Evolutionary conservation across 1,284 basidiomycete genomes (phyloP).

Genomic region (Pseudozyma pruni): DNA sequence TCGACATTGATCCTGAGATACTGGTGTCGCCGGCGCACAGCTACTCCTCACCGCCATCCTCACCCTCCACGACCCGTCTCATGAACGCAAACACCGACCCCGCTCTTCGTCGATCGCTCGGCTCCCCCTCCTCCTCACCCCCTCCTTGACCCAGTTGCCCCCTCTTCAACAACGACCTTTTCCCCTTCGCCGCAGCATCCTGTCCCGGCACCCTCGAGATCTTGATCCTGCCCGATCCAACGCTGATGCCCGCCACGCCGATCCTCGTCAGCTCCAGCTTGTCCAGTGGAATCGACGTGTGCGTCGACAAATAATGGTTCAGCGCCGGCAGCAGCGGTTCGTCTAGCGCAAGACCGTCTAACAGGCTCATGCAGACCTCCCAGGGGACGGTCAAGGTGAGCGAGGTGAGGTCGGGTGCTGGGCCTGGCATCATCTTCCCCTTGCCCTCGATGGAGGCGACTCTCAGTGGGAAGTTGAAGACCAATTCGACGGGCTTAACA

Average conservation of each 20-base stretch:
- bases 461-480: slow-evolving; percentile 30
- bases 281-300: slow-evolving; percentile 49
- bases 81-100: slow-evolving; percentile 37
- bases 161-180: slow-evolving; percentile 18
- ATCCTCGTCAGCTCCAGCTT: slow-evolving; percentile 33
- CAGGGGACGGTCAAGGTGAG: slow-evolving; percentile 48
- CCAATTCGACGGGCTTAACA: slow-evolving; percentile 43
- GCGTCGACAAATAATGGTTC: slow-evolving; percentile 38
- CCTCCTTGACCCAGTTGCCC: not conserved
- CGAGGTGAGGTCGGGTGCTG: slow-evolving; percentile 35
- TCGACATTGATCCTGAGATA: not conserved
- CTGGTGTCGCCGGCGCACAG: too few species aligned
- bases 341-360: slow-evolving; percentile 25
- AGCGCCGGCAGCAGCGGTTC: slow-evolving; percentile 42
- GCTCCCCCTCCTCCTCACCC: slow-evolving; percentile 13
- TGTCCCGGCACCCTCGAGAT: slow-evolving; percentile 20
- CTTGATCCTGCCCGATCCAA: slow-evolving; percentile 45
- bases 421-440: slow-evolving; percentile 7
- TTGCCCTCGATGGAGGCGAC: slow-evolving; percentile 1
- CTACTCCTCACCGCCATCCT: slow-evolving; percentile 1
- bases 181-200: slow-evolving; percentile 10
- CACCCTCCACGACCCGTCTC: slow-evolving; percentile 30
- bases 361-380: slow-evolving; percentile 44
- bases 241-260: slow-evolving; percentile 44
- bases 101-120: slow-evolving; percentile 33